Percentiles rank a stretch among this genome's conserved stretches.
Evolutionary conservation across 2,329 filamentous ascomycete genomes (phyloP).

Genomic region (Xylaria sp.): DNA sequence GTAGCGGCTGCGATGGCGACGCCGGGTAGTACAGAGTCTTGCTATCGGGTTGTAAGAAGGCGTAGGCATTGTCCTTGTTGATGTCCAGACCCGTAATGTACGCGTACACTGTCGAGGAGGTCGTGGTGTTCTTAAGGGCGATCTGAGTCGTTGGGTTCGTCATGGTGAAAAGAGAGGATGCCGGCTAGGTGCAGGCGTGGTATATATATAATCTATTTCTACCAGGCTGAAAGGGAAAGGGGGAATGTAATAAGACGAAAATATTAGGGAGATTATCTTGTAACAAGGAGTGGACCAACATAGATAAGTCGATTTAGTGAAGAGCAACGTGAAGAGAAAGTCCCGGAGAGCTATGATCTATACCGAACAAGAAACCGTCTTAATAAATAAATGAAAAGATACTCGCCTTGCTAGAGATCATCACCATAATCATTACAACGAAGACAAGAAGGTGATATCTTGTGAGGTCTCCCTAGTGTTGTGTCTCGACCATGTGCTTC

Average conservation of each 20-base stretch:
- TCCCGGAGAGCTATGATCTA: background rate
- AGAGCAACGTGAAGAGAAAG: slow-evolving; percentile 22
- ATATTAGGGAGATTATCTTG: background rate
- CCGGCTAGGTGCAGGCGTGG: background rate
- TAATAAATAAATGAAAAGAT: slow-evolving; percentile 24
- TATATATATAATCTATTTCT: slow-evolving; percentile 10
- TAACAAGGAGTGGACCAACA: slow-evolving; percentile 7
- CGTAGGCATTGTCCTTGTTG: slow-evolving; percentile 67
- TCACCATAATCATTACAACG: background rate
- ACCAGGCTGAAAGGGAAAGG: background rate
- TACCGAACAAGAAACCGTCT: slow-evolving; percentile 9
- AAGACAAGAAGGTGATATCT: slow-evolving; percentile 21
- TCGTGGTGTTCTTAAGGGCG: slow-evolving; percentile 73
- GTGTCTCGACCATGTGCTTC: slow-evolving; percentile 35
- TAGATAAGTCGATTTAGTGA: background rate
- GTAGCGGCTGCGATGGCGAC: slow-evolving; percentile 63
- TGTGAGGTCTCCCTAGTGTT: slow-evolving; percentile 21
- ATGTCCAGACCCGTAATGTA: slow-evolving; percentile 76
- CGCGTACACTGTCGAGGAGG: slow-evolving; percentile 69
- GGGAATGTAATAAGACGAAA: background rate
- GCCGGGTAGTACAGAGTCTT: slow-evolving; percentile 71
- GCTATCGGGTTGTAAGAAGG: slow-evolving; percentile 74
- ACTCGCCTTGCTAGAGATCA: background rate
- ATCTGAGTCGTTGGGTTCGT: slow-evolving; percentile 65
- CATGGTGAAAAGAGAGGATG: slow-evolving; percentile 42